Base-by-base conservation (phyloP, 1,139 yeast species). In the Kurtzmaniella quercitrusa region DNA sequence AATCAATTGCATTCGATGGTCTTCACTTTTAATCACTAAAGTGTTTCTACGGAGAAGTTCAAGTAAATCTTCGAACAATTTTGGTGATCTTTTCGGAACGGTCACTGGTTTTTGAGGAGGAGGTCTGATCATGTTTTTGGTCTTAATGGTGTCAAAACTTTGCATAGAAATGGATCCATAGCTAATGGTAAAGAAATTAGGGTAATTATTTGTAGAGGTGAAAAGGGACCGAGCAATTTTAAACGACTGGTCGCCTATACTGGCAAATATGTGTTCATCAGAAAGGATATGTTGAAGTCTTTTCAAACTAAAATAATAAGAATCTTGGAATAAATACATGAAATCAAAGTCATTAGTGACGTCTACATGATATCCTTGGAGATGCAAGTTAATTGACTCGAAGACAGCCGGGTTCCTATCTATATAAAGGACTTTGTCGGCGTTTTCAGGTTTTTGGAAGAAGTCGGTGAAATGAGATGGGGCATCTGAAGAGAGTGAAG, bases 401-500 rank as follows among this genome's bases (percentile, higher is more conserved):
- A 90, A 90, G 0, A 86, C 76, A 3, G 60, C 67, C 0, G 95
- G 85, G n/a, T 84, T 82, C 38, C 96, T 65, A 60, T 90, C 97
- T 41, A 90, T 79, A 53, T 79, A 81, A n/a, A 88, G 60, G 0
- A 73, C 68, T 39, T 76, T 77, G 18, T 67, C 71, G 17, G 56
- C 58, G 51, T 72, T 73, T 2, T 53, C 69, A 31, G 59, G 56
- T 15, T 60, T 53, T 2, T 46, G 41, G 50, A 81, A 81, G 59
- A 60, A 80, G 17, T 64, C 58, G 14, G 85, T 79, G 58, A 81
- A 81, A 55, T 79, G 79, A 2, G 85, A 79, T 2, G 86, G 85
- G 2, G 78, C 82, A 63, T 89, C 97, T 1, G 88, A 86, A 19
- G 91, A 85, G 37, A 90, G 62, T 4, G 96, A 88, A 1, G 93